A percentile compares a stretch with the other conserved stretches of the same genome.
phyloP scores from a whole-genome alignment of 768 basidiomycete species.

The Boletus subparvulus region DNA sequence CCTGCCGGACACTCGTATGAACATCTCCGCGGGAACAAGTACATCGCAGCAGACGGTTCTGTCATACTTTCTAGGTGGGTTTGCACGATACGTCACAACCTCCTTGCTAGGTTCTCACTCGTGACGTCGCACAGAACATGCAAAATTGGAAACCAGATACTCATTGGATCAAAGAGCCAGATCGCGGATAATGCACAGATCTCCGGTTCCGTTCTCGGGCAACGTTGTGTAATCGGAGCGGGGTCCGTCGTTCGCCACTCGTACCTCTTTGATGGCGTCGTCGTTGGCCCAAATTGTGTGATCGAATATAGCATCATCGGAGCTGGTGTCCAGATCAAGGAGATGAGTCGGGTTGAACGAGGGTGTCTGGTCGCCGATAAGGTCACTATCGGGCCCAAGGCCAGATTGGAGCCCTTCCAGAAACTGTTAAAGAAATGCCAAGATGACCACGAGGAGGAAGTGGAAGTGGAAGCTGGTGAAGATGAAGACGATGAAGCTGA shows the following conservation, averaged over 20 bases:
- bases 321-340: slow-evolving; percentile 66
- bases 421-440: slow-evolving; percentile 60
- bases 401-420: slow-evolving; percentile 64
- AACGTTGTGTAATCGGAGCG: slow-evolving; percentile 69
- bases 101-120: neutral
- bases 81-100: neutral
- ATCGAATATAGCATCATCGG: slow-evolving; percentile 83
- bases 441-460: slow-evolving; percentile 29
- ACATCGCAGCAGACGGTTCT: slow-evolving; percentile 76
- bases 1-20: slow-evolving; percentile 83
- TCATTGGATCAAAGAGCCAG: slow-evolving; percentile 78
- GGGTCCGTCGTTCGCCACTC: slow-evolving; percentile 68
- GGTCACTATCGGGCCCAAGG: slow-evolving; percentile 75
- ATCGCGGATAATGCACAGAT: slow-evolving; percentile 69
- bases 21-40: slow-evolving; percentile 84
- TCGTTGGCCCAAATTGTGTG: slow-evolving; percentile 68
- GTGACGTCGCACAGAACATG: slow-evolving; percentile 55
- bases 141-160: slow-evolving; percentile 74
- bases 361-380: slow-evolving; percentile 85
- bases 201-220: slow-evolving; percentile 74
- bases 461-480: slow-evolving; percentile 24
- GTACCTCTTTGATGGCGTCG: slow-evolving; percentile 80
- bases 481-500: slow-evolving; percentile 29
- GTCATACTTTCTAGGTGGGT: slow-evolving; percentile 81
- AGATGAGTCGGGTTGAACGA: slow-evolving; percentile 60